phyloP scores from a whole-genome alignment of 768 basidiomycete genomes.

The Asterophora lycoperdoides region DNA sequence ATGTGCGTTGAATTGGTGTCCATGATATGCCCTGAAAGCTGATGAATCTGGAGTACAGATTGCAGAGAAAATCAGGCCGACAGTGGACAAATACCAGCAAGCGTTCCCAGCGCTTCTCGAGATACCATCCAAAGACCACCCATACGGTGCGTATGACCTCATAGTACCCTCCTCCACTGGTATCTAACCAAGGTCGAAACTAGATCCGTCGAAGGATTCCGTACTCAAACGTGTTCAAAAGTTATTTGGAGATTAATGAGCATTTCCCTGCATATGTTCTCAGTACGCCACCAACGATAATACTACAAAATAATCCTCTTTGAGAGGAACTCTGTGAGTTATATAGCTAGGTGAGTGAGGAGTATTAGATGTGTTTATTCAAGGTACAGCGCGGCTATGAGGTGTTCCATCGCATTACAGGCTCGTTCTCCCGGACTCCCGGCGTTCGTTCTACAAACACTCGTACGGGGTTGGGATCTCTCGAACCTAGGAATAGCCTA shows the following conservation, averaged over 20 bases:
- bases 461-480: conserved; percentile 55
- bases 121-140: conserved; percentile 98
- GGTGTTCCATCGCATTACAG: conserved; percentile 64
- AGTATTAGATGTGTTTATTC: conserved; percentile 10
- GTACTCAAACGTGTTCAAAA: conserved; percentile 96
- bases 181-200: not conserved
- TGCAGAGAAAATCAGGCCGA: conserved; percentile 94
- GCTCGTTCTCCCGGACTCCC: conserved; percentile 66
- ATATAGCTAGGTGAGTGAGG: no score
- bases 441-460: conserved; percentile 66
- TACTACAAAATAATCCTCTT: no score
- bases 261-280: conserved; percentile 7
- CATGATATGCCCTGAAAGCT: not conserved
- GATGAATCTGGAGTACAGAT: conserved; percentile 47
- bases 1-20: conserved; percentile 51
- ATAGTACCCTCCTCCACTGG: not conserved
- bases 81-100: conserved; percentile 92
- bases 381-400: conserved; percentile 21
- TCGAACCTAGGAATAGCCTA: conserved; percentile 45
- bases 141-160: conserved; percentile 66
- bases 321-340: no score
- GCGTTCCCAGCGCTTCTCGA: conserved; percentile 96
- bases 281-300: no score
- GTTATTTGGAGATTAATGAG: conserved; percentile 79
- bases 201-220: conserved; percentile 95